A percentile compares a stretch with the other conserved stretches of the same genome.
These are phyloP conservation scores for Arctium lappa DNA, from an alignment of 129 eudicot species.

Conservation along the genomic window DNA sequence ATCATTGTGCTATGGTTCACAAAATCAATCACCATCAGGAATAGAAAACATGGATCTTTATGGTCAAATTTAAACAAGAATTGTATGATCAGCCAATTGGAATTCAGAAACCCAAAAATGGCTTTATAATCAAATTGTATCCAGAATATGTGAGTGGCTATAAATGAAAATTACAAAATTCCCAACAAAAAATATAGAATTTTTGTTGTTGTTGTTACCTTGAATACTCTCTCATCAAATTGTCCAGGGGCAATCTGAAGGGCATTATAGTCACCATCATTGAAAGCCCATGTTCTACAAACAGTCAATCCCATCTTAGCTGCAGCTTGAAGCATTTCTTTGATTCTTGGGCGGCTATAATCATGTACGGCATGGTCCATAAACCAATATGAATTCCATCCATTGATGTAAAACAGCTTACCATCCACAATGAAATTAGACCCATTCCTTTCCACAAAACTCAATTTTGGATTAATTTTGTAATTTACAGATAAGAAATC, in stretches of 20 bases:
- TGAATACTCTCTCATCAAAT: slow-evolving; percentile 1
- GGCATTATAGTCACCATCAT: slow-evolving; percentile 76
- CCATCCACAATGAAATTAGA: slow-evolving; percentile 84
- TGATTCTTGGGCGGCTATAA: slow-evolving; percentile 44
- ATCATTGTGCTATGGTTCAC: too few species aligned
- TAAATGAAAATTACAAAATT: not conserved
- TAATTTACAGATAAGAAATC: slow-evolving; percentile 42
- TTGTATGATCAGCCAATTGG: not conserved
- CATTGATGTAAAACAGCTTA: slow-evolving; percentile 60
- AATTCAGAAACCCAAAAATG: not conserved
- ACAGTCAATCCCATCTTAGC: slow-evolving; percentile 81
- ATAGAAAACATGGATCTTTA: not conserved
- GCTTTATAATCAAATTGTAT: not conserved
- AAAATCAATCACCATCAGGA: too few species aligned
- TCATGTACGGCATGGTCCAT: slow-evolving; percentile 76
- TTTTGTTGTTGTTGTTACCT: not conserved
- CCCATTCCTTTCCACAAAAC: slow-evolving; percentile 84
- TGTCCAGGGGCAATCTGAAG: slow-evolving; percentile 70
- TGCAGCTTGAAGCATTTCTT: slow-evolving; percentile 53
- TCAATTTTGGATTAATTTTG: slow-evolving; percentile 32
- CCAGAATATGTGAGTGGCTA: not conserved
- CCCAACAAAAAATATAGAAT: not conserved
- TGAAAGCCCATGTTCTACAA: slow-evolving; percentile 81
- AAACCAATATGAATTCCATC: slow-evolving; percentile 93
- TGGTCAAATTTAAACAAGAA: not conserved